phyloP scores from a whole-genome alignment of 768 basidiomycete species.

The Agaricus subrufescens region DNA sequence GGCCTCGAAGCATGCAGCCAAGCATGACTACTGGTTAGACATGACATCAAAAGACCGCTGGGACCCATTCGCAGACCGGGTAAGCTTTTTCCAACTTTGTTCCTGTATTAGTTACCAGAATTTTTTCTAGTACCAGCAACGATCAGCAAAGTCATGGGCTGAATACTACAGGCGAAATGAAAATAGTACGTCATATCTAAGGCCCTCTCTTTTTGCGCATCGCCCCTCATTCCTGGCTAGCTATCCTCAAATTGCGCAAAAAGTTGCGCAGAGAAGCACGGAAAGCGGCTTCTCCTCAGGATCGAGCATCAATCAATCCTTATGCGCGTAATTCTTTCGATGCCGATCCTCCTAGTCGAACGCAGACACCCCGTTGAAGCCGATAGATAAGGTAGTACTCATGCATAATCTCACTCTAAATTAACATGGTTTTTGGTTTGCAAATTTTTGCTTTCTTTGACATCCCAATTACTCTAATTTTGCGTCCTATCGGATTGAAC shows the following conservation, averaged over 20 bases:
- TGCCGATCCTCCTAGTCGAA: constrained; percentile 19
- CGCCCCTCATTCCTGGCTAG: constrained; percentile 17
- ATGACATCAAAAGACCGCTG: constrained; percentile 44
- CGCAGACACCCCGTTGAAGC: constrained; percentile 22
- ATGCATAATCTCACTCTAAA: neutral
- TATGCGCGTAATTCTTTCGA: constrained; percentile 25
- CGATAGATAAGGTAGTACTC: constrained; percentile 10
- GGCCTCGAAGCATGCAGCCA: constrained; percentile 55
- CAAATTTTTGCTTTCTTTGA: neutral
- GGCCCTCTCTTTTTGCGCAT: neutral
- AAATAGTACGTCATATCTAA: constrained; percentile 27
- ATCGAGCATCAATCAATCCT: constrained; percentile 26
- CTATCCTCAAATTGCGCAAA: constrained; percentile 29
- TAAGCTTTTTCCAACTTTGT: constrained; percentile 20
- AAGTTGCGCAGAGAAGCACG: constrained; percentile 29
- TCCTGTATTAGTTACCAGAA: neutral
- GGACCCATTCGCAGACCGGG: constrained; percentile 48
- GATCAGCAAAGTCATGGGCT: constrained; percentile 55
- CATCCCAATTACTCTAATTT: neutral
- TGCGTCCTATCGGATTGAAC: constrained; percentile 9
- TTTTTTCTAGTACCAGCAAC: constrained; percentile 42
- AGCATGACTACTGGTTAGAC: constrained; percentile 39
- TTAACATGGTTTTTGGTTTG: neutral
- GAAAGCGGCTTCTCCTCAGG: constrained; percentile 14
- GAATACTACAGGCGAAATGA: constrained; percentile 56